Evolutionary conservation across 441 rosid genomes (phyloP).

Genomic region (Metrosideros polymorpha): DNA sequence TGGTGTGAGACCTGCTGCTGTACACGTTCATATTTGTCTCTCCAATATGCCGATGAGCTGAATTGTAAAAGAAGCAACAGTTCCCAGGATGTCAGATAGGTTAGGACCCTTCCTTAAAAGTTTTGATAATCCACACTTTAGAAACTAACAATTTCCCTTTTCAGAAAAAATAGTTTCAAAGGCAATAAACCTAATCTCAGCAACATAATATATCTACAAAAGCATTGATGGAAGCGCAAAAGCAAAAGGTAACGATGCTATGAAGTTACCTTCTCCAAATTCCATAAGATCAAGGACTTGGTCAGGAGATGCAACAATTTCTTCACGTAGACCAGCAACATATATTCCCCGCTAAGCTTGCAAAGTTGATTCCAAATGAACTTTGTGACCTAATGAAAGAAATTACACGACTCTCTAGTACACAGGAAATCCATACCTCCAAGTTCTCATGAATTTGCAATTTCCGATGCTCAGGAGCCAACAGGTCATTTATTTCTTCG

Average conservation of each 20-base stretch:
- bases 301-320: conserved; percentile 82
- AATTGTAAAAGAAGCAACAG: conserved; percentile 1
- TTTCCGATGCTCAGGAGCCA: conserved; percentile 90
- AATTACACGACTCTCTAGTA: neutral
- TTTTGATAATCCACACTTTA: neutral
- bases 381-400: neutral
- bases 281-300: conserved; percentile 91
- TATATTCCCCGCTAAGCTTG: conserved; percentile 69
- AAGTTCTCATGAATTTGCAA: conserved; percentile 85
- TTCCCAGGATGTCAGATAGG: neutral
- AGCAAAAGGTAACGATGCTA: neutral
- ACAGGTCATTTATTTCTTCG: conserved; percentile 84
- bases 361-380: neutral
- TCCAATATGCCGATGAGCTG: conserved; percentile 96
- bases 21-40: conserved; percentile 91
- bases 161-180: neutral
- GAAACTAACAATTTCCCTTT: neutral
- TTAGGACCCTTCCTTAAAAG: neutral
- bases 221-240: neutral
- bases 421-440: conserved; percentile 40
- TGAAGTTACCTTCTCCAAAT: conserved; percentile 73
- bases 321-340: conserved; percentile 96
- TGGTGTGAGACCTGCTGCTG: conserved; percentile 96
- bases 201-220: neutral
- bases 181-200: neutral